Evolutionary conservation across 495 filamentous ascomycete species (phyloP).

Genomic region (Astrocystis sublimbata): DNA sequence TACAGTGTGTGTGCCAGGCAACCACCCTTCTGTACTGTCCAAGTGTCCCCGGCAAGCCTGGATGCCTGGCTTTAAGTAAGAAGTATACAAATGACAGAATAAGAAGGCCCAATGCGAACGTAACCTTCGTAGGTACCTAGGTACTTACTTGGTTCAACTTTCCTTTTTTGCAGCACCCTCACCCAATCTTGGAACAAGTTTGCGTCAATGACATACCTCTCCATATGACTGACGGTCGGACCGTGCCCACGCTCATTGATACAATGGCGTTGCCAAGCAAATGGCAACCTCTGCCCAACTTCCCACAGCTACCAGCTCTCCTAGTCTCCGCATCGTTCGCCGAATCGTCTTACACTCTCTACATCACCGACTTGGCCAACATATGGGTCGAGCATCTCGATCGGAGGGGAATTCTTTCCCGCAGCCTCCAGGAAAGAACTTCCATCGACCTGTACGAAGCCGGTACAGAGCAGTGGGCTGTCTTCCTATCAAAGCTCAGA

Average conservation of each 20-base stretch:
- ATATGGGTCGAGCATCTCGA: constrained; percentile 80
- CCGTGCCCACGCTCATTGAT: neutral
- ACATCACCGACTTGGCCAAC: constrained; percentile 79
- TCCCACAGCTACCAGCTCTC: constrained; percentile 42
- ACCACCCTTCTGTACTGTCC: neutral
- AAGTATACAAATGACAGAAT: too few relatives aligned
- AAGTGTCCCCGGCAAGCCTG: too few relatives aligned
- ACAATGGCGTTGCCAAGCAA: constrained; percentile 22
- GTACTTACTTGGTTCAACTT: too few relatives aligned
- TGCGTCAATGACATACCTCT: too few relatives aligned
- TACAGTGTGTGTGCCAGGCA: neutral
- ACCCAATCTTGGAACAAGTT: too few relatives aligned
- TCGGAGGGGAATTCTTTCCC: constrained; percentile 60
- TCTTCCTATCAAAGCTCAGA: constrained; percentile 72
- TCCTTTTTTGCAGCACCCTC: too few relatives aligned
- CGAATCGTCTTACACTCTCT: constrained; percentile 64
- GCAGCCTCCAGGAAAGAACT: constrained; percentile 65
- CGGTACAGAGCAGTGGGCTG: constrained; percentile 61
- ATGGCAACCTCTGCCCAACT: constrained; percentile 31
- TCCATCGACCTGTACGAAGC: constrained; percentile 87
- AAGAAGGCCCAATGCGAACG: too few relatives aligned
- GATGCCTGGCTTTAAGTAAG: too few relatives aligned
- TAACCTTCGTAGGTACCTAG: too few relatives aligned
- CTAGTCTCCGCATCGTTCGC: constrained; percentile 44
- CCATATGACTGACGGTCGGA: too few relatives aligned